phyloP scores from a whole-genome alignment of 768 basidiomycete genomes.

The Tulasnella sp. region DNA sequence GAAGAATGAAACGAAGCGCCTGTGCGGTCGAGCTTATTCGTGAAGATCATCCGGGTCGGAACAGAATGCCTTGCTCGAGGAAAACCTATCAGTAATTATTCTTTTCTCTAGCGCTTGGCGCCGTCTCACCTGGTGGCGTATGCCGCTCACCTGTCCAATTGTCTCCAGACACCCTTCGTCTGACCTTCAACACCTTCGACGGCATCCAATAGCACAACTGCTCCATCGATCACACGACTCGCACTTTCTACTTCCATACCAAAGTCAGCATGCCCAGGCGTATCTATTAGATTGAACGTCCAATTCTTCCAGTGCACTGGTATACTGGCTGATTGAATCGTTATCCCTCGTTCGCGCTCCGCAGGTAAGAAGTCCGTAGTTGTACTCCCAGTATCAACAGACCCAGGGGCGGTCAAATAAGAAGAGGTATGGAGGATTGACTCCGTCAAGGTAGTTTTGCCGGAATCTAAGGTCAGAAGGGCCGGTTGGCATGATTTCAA shows the following conservation, averaged over 20 bases:
- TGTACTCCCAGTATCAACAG: conserved; percentile 84
- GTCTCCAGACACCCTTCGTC: conserved; percentile 80
- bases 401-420: conserved; percentile 62
- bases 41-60: conserved; percentile 61
- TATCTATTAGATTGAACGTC: conserved; percentile 82
- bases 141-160: conserved; percentile 62
- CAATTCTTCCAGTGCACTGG: conserved; percentile 78
- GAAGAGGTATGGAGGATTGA: conserved; percentile 69
- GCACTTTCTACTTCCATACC: conserved; percentile 97
- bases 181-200: conserved; percentile 89
- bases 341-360: conserved; percentile 83
- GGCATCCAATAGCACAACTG: conserved; percentile 78
- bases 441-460: conserved; percentile 83
- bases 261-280: conserved; percentile 88
- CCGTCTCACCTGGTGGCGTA: conserved; percentile 26
- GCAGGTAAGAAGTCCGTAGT: conserved; percentile 85
- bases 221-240: conserved; percentile 81
- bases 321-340: conserved; percentile 86
- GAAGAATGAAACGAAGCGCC: conserved; percentile 72
- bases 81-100: neutral
- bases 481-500: neutral
- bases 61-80: conserved; percentile 58
- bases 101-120: neutral
- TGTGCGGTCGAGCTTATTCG: conserved; percentile 82
- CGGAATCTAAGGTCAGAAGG: conserved; percentile 50